Evolutionary conservation across 306 rosid species (phyloP), one percentile per base, ranked within the genome.

Genomic region (Cicer cuneatum): DNA sequence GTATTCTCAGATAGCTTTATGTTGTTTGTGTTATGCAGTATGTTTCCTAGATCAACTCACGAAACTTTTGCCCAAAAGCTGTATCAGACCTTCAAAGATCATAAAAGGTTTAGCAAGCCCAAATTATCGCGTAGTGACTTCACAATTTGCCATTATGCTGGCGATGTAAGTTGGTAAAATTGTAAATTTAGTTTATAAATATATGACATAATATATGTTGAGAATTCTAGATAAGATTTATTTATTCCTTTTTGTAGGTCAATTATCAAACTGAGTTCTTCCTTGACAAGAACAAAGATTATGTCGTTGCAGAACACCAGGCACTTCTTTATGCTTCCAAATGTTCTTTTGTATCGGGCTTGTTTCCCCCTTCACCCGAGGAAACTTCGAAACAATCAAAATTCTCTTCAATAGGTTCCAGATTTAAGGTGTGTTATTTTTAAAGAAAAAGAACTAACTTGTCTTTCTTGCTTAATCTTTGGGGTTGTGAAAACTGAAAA

Each of bases 211-310:
- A 43, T 73, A 78, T 48, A 68, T 81, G 71, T 60, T 62, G 41
- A 54, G 69, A 67, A 24, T 68, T 79, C 45, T 77, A 51, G 52
- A 66, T 41, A 10, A 48, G 72, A 69, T 63, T 37, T 74, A 45
- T 82, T 18, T 75, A 8, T 67, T 39, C 70, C 63, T 49, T 66
- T 18, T 79, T 84, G 76, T 82, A 95, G 99, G 98, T 95, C 69
- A 95, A 97, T 73, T 95, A 95, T 85, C 98, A 95, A 88, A 95
- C 99, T 48, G 99, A 90, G 47, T 41, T 89, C 62, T 95, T 95
- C 83, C 96, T 95, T 83, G 99, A 95, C 98, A 95, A 95, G 89
- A 95, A 95, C 94, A 95, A 92, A 80, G 99, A 95, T 83, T 95
- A 95, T 62, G 99, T 95, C 78, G 90, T 95, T 87, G 97, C 99